Conservation (phyloP, 345 rosid species). For the Aquilaria sinensis region DNA sequence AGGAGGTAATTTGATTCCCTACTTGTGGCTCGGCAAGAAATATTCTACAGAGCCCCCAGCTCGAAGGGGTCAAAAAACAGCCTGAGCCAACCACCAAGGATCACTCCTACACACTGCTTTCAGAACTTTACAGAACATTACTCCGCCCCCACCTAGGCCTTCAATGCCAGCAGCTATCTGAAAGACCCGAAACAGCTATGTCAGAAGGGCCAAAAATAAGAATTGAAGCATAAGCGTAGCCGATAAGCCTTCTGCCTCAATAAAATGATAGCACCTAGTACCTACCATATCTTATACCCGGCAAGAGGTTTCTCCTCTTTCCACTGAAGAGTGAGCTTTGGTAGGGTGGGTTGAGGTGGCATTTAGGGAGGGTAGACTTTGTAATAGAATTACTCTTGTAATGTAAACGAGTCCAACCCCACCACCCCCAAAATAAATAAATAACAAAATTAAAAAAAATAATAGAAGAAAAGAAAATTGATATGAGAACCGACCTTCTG, state of each 20-base stretch:
- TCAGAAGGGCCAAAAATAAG: too few relatives aligned
- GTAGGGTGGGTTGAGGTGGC: neutral
- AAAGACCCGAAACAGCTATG: neutral
- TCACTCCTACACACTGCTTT: slow-evolving; percentile 1
- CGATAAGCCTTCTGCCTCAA: neutral
- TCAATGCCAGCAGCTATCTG: slow-evolving; percentile 20
- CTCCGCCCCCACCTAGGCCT: neutral
- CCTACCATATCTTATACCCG: too few relatives aligned
- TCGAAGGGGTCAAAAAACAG: neutral
- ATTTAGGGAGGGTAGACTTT: slow-evolving; percentile 9
- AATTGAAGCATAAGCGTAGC: too few relatives aligned
- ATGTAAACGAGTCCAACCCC: too few relatives aligned
- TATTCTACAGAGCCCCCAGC: neutral
- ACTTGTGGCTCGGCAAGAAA: neutral
- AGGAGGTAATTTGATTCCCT: neutral
- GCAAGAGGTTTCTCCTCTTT: too few relatives aligned
- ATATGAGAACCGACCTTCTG: slow-evolving; percentile 48
- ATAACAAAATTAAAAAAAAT: neutral
- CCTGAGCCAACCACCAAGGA: neutral
- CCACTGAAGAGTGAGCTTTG: too few relatives aligned
- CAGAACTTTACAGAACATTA: neutral
- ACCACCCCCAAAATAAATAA: neutral
- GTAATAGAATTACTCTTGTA: too few relatives aligned
- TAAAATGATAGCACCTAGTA: too few relatives aligned
- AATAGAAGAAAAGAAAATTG: slow-evolving; percentile 1